These are phyloP conservation scores for Tephrocybe sp. DNA, from an alignment of 768 basidiomycete genomes.

Conservation along the genomic window DNA sequence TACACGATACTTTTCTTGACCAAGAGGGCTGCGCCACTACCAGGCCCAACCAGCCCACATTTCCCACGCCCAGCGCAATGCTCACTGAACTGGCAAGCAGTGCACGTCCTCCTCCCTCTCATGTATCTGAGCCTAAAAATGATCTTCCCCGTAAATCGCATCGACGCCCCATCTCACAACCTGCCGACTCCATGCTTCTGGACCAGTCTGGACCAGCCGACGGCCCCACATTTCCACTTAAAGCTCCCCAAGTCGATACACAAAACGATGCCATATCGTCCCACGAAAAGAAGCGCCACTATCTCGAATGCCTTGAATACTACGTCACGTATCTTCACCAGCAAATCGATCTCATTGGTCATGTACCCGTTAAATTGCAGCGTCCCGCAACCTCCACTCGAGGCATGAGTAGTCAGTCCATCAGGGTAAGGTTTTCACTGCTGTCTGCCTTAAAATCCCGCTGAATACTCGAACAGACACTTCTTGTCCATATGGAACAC, in stretches of 20 bases:
- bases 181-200: constrained; percentile 53
- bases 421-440: constrained; percentile 42
- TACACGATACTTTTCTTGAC: constrained; percentile 8
- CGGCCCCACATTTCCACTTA: background rate
- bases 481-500: constrained; percentile 70
- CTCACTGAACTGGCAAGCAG: constrained; percentile 40
- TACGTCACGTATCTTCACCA: constrained; percentile 67
- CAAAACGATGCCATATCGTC: constrained; percentile 69
- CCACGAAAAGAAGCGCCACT: constrained; percentile 74
- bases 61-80: constrained; percentile 66
- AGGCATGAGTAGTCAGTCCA: constrained; percentile 60
- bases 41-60: constrained; percentile 33
- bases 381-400: constrained; percentile 44
- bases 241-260: constrained; percentile 4
- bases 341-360: constrained; percentile 50
- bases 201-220: constrained; percentile 48
- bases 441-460: background rate
- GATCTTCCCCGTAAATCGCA: constrained; percentile 57
- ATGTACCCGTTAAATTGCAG: constrained; percentile 43
- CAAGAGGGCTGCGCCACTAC: constrained; percentile 2
- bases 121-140: constrained; percentile 20
- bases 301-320: constrained; percentile 70
- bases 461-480: constrained; percentile 38
- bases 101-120: constrained; percentile 7
- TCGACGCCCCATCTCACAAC: constrained; percentile 54